Evolutionary conservation across 116 monocot genomes (phyloP).

Genomic region (Iris pallida): DNA sequence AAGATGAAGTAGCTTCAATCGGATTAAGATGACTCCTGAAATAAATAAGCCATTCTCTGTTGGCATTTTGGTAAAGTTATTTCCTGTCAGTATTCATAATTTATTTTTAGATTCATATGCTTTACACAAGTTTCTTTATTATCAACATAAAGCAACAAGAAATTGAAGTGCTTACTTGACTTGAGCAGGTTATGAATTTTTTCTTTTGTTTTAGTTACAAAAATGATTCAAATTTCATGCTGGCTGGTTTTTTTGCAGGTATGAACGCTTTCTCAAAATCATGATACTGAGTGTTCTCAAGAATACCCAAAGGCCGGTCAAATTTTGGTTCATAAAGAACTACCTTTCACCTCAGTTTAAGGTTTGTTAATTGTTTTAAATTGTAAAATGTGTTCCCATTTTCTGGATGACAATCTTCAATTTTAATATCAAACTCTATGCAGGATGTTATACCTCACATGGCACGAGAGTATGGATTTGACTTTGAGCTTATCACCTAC

Average conservation of each 20-base stretch:
- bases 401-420: not conserved
- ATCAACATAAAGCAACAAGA: too few relatives aligned
- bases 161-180: too few relatives aligned
- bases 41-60: too few relatives aligned
- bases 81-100: too few relatives aligned
- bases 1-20: too few relatives aligned
- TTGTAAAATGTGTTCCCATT: not conserved
- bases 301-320: conserved; percentile 82
- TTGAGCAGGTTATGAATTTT: too few relatives aligned
- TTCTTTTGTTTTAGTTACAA: too few relatives aligned
- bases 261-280: conserved; percentile 94
- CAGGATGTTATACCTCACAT: conserved; percentile 97
- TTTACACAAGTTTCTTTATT: too few relatives aligned
- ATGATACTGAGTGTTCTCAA: conserved; percentile 94
- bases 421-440: conserved; percentile 6
- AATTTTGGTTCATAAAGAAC: conserved; percentile 99
- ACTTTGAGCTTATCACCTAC: conserved; percentile 95
- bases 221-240: too few relatives aligned
- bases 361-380: conserved; percentile 31
- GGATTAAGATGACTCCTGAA: too few relatives aligned
- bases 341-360: conserved; percentile 99
- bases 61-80: too few relatives aligned
- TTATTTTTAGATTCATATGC: too few relatives aligned
- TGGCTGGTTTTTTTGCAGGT: conserved; percentile 41
- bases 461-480: conserved; percentile 91